Conservation (phyloP, 164 flowering plant species). For the Kalanchoe fedtschenkoi region DNA sequence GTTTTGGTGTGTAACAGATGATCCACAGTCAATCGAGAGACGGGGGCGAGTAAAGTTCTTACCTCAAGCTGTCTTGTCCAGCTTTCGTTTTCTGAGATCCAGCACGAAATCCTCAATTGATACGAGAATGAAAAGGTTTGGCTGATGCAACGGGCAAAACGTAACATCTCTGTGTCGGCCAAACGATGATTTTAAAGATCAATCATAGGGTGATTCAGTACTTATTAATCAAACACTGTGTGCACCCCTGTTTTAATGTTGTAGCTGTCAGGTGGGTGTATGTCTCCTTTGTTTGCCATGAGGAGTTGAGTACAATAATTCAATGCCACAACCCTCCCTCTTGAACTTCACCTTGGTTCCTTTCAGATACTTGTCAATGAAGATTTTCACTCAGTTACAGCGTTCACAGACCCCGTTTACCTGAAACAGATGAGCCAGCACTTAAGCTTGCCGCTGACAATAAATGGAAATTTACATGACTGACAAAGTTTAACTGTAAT, state of each 20-base stretch:
- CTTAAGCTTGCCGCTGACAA: not conserved
- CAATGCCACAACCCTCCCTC: not conserved
- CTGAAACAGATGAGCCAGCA: not conserved
- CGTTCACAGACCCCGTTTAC: not conserved
- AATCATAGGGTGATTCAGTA: not conserved
- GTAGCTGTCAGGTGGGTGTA: not conserved
- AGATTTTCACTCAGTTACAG: not conserved
- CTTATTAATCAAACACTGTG: not conserved
- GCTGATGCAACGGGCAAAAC: not conserved
- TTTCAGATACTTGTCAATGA: not conserved
- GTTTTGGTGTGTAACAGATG: too few relatives aligned
- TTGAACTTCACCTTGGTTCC: not conserved
- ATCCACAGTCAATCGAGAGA: not conserved
- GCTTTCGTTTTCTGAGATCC: slow-evolving; percentile 5
- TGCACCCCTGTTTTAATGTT: not conserved
- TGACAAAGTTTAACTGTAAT: not conserved
- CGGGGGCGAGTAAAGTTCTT: not conserved
- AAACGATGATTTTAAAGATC: not conserved
- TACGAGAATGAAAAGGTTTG: not conserved
- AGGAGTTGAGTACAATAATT: not conserved
- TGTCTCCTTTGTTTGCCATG: not conserved
- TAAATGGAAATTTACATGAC: not conserved
- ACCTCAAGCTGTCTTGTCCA: not conserved
- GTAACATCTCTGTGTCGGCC: not conserved
- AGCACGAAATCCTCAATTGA: not conserved